Evolutionary conservation across 805 yeast species (phyloP), one percentile per base, ranked within the genome.

Genomic region (Metschnikowia lunata): DNA sequence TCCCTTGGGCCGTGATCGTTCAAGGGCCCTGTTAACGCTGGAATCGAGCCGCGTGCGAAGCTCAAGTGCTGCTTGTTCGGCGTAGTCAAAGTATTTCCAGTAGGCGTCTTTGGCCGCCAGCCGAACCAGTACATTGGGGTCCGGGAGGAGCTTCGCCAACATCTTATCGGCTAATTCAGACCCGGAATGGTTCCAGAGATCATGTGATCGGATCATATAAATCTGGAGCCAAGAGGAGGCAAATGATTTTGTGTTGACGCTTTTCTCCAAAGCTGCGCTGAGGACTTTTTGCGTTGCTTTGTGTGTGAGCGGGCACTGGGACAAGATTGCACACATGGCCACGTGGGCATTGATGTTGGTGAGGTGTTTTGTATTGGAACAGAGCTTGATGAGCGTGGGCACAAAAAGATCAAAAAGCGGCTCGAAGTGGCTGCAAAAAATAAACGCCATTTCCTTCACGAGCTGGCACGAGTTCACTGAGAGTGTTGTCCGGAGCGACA

Each of bases 401-500:
- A 77, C 49, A 26, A 78, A 66, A 1, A 66, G 54, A 37, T 85
- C 91, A 9, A 75, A 62, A 2, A 80, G 57, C 15, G 69, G 62
- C 50, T 79, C 83, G 42, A 79, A 60, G 13, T 58, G 55, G 6
- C 52, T 41, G 2, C 71, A 66, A n/a, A 76, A 49, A 10, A 61
- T 47, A 8, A 76, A 64, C 2, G 75, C 75, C 33, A 79, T 54
- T 49, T 90, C 98, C 57, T 85, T 87, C 9, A 87, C 70, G 15
- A 89, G 61, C 45, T 83, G 87, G 57, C 95, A 85, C 0, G 89
- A 87, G 56, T 85, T 78, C 2, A 79, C 67, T 1, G 90, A 80
- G 15, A 93, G 69, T 0, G 97, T 85, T 0, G 99, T 93, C 57
- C 99, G 72, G 45, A 93, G 68, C 0, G 98, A 89, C 7, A 72